Evolutionary conservation across 163 green algal species (phyloP).

Genomic region (Volvox carteri): DNA sequence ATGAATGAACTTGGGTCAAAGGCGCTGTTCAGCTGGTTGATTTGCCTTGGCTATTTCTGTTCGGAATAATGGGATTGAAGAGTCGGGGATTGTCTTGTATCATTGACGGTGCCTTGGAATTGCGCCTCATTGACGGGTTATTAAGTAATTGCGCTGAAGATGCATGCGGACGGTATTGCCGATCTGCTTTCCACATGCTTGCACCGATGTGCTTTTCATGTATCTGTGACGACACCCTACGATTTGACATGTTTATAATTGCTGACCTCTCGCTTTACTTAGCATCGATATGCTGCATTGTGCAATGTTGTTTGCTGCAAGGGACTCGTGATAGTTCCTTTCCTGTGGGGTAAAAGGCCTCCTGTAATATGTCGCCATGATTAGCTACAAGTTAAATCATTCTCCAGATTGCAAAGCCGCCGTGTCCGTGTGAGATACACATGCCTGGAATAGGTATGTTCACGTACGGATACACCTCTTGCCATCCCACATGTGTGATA

Average conservation of each 20-base stretch:
- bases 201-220: constrained; percentile 7
- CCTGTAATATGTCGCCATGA: too few species aligned
- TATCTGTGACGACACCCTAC: neutral
- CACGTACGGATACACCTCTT: too few species aligned
- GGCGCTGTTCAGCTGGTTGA: neutral
- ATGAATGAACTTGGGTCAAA: neutral
- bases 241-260: constrained; percentile 3
- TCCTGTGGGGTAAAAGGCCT: too few species aligned
- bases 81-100: neutral
- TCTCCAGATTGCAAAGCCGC: too few species aligned
- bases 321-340: neutral
- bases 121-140: neutral
- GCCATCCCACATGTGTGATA: too few species aligned
- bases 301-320: neutral
- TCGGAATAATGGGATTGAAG: neutral
- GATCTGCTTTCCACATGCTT: neutral
- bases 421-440: too few species aligned
- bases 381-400: too few species aligned
- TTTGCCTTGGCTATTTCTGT: neutral
- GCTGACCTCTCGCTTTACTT: neutral
- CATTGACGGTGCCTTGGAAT: constrained; percentile 16
- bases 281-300: neutral
- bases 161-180: neutral
- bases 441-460: too few species aligned
- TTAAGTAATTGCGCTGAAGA: neutral